Evolutionary conservation across 78 protist species (phyloP), one percentile per base, ranked within the genome.

Genomic region (Dictyostelium capitatum): DNA sequence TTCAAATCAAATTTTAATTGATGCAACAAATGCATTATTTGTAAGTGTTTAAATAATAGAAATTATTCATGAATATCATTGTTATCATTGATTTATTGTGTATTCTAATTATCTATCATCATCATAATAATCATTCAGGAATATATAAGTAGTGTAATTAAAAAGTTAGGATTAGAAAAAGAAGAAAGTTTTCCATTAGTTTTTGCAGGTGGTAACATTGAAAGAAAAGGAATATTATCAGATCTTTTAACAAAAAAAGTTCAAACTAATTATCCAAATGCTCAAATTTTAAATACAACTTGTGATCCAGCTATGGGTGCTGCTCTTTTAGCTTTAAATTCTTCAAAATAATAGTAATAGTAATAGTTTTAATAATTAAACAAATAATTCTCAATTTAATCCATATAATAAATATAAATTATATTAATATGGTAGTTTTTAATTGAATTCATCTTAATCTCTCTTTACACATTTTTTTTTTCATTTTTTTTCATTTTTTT

Each of bases 141-240:
- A 25, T 82, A 70, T 48, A 37, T 91, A 46, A 19, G 20, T 28
- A 81, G 89, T 81, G 78, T 91, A 15, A n/a, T 91, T 70, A 23
- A 32, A 20, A 91, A 70, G 32, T 43, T 91, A 47, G 20, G 50
- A 20, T 57, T 91, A 7, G 87, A 77, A 14, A 77, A 89, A 32
- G 73, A 46, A n/a, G 48, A 51, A 6, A 65, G 69, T 6, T 37
- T 82, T 48, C 92, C 92, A 47, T 48, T 87, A 6, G 90, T 91
- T 48, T 70, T 81, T 30, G 82, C 95, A 19, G 95, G 95, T 46
- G 95, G 95, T 30, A 91, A 81, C 25, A 77, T 91, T 37, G 92
- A 87, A n/a, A 74, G 83, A 32, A 70, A 59, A 28, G 46, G 69
- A 50, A 11, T 87, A 4, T 67, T 77, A 20, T 75, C 77, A 11